Percentiles rank a stretch among this genome's conserved stretches.
Conservation (phyloP, 1,139 yeast genomes). For the Taphrina populina region DNA sequence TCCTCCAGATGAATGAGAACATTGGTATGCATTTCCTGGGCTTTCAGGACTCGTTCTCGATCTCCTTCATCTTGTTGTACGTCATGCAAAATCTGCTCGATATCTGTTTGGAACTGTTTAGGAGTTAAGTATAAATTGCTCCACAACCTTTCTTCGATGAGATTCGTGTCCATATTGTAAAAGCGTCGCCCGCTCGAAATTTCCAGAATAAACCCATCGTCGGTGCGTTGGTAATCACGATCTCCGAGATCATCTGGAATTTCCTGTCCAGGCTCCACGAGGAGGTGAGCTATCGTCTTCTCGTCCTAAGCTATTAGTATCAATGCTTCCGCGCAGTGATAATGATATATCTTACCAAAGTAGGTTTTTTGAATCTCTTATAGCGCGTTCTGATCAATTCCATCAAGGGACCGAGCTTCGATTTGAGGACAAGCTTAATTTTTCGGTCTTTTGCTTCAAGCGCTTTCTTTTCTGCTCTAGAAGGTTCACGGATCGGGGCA, state of each 20-base stretch:
- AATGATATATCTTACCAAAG: slow-evolving; percentile 51
- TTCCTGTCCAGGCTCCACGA: slow-evolving; percentile 28
- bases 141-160: slow-evolving; percentile 93
- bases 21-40: slow-evolving; percentile 94
- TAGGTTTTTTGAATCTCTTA: slow-evolving; percentile 85
- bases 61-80: slow-evolving; percentile 73
- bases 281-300: slow-evolving; percentile 21
- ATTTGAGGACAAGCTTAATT: slow-evolving; percentile 76
- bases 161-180: slow-evolving; percentile 88
- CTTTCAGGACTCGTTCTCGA: slow-evolving; percentile 44
- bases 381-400: slow-evolving; percentile 83
- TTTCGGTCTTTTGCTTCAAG: slow-evolving; percentile 73
- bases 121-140: slow-evolving; percentile 95
- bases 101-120: slow-evolving; percentile 78
- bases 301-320: slow-evolving; percentile 11
- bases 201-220: slow-evolving; percentile 79
- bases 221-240: slow-evolving; percentile 55
- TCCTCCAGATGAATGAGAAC: slow-evolving; percentile 96
- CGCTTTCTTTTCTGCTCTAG: slow-evolving; percentile 48
- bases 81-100: slow-evolving; percentile 80
- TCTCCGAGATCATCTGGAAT: slow-evolving; percentile 41
- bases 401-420: slow-evolving; percentile 83
- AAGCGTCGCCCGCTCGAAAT: slow-evolving; percentile 67
- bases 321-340: not conserved
- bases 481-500: slow-evolving; percentile 40